A percentile compares a stretch with the other conserved stretches of the same genome.
These are phyloP conservation scores for Gelatoporia subvermispora DNA, from an alignment of 768 basidiomycete genomes.

Conservation along the genomic window DNA sequence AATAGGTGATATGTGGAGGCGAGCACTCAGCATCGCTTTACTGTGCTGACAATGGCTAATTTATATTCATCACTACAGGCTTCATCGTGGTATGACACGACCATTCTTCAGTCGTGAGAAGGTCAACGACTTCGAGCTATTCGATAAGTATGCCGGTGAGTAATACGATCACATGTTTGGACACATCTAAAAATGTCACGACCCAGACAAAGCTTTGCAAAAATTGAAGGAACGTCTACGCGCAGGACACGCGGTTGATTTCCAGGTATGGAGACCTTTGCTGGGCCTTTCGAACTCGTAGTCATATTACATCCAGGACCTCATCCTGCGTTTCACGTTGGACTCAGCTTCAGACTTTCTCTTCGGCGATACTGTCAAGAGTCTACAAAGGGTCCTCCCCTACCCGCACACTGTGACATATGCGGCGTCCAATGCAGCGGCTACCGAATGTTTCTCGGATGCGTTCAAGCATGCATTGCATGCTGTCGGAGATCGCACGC, in stretches of 20 bases:
- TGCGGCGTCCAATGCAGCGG: constrained; percentile 15
- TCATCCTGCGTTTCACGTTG: constrained; percentile 39
- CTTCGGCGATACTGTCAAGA: constrained; percentile 40
- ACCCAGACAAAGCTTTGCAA: neutral
- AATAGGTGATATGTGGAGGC: neutral
- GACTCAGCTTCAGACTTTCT: constrained; percentile 28
- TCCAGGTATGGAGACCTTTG: constrained; percentile 14
- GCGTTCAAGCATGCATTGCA: constrained; percentile 38
- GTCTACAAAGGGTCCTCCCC: constrained; percentile 32
- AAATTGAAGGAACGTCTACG: constrained; percentile 23
- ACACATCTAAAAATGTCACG: neutral
- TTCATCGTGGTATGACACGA: constrained; percentile 32
- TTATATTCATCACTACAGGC: constrained; percentile 8
- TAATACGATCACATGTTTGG: neutral
- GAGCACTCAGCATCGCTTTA: too few relatives aligned
- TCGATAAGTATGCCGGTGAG: constrained; percentile 32
- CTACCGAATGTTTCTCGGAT: constrained; percentile 26
- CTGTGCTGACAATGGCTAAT: too few relatives aligned
- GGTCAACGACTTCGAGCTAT: constrained; percentile 31
- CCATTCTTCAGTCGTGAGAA: constrained; percentile 33
- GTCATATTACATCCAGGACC: too few relatives aligned
- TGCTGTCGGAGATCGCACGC: constrained; percentile 24
- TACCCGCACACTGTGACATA: constrained; percentile 28
- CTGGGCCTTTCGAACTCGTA: neutral
- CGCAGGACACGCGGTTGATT: constrained; percentile 27